Base-by-base conservation (phyloP, 1,139 yeast species). In the Candida sanyaensis region DNA sequence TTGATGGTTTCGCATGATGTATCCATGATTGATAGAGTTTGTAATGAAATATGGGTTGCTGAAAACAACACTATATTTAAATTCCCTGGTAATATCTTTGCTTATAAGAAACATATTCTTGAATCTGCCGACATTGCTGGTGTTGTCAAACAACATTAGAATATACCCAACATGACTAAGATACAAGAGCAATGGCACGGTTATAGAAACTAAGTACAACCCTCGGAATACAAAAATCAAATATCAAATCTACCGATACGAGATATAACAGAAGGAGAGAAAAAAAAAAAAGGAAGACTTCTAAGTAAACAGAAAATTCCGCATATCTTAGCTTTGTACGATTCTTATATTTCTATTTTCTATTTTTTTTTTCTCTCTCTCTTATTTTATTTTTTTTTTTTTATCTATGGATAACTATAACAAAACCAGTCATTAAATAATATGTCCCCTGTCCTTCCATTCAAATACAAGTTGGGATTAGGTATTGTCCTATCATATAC, bases 1-100 rank as follows among this genome's bases (percentile, higher is more conserved):
- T 78, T 93, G 58, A 91, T 93, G 97, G 99, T 93, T 51, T 89
- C 97, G 45, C 99, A 93, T 78, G 99, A 93, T 76, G 97, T 93
- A 38, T 76, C 91, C 26, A 88, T 92, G 60, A 93, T 93, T 60
- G 84, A 87, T 59, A 79, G 81, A 50, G 97, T 93, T 7, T 90
- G 97, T 73, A 86, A 87, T 51, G 96, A 92, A 66, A 88, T 93
- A 54, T 93, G 97, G 97, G 95, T 91, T 38, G 86, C 96, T 64
- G 99, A 93, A 64, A 77, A 83, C 49, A 95, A 92, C 50, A 76
- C 84, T 1, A 97, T 92, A 29, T 76, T 73, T 59, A 84, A 86
- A 65, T 89, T 90, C 73, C 84, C 83, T 43, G 99, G 99, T 59
- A 73, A 80, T 50, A 93, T 93, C 57, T 81, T 84, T 56, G 98